Base-by-base conservation (phyloP, 1,139 yeast species). In the Nakaseomyces nivariensis region DNA sequence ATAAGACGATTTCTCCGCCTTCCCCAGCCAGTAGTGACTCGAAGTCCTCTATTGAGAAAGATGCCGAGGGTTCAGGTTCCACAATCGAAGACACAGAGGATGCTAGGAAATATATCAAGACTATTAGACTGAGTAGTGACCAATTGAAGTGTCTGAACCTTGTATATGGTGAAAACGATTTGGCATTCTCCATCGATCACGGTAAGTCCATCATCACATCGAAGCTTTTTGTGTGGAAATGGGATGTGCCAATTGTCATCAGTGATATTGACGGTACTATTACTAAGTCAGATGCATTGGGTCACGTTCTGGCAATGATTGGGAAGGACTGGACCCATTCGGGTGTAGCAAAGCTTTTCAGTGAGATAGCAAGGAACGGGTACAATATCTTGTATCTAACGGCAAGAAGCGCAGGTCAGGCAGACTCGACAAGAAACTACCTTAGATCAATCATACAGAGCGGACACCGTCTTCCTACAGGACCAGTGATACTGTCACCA, bases 281-380 rank as follows among this genome's bases (percentile, higher is more conserved):
- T 57, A 94, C 99, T 29, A 89, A 89, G 66, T 88, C 97, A 0
- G 99, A 94, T 71, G 98, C 98, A 0, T 72, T 94, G 59, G 99
- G 99, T 4, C 99, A 94, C 68, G 94, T 94, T 1, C 72, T 92
- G 66, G 90, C 95, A 36, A 82, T 92, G 78, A 73, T 94, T 46
- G 99, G 99, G 2, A 78, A 89, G 58, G 99, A 94, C 69, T 94
- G 98, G 98, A 94, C 98, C 0, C 99, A 94, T 65, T 79, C 82
- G 1, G 99, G 98, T 26, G 98, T 94, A 42, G 96, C 97, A 2
- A 83, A 82, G 58, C 72, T 94, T 53, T 94, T 90, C 66, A 81
- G 81, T 29, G 98, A 94, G 66, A 92, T 94, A 55, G 67, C 77
- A 45, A 73, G 76, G 51, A 94, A 94, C 64, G 98, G 98, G 1